phyloP scores from a whole-genome alignment of 139 green algal genomes.

The Gonium pectorale region DNA sequence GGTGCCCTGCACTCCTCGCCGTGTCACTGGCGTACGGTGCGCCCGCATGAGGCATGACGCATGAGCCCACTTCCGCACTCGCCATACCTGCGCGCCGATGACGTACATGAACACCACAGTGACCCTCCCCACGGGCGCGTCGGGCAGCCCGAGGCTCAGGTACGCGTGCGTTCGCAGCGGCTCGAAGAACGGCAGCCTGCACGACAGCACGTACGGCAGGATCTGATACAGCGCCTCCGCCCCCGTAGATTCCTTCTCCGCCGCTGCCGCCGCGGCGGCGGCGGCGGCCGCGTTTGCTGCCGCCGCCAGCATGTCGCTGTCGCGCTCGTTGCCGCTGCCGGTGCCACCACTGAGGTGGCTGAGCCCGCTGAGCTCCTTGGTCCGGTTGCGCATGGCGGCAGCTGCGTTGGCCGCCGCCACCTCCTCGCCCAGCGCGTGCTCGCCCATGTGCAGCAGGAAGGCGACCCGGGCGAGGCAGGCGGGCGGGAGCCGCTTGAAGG shows the following conservation, averaged over 20 bases:
- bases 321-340: no score
- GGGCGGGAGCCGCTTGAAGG: slow-evolving; percentile 23
- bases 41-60: no score
- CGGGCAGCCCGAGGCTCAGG: slow-evolving; percentile 20
- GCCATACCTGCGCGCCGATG: slow-evolving; percentile 1
- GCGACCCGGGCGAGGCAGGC: background rate
- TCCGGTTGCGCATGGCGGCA: no score
- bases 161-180: slow-evolving; percentile 9
- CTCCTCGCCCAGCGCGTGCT: slow-evolving; percentile 28
- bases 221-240: slow-evolving; percentile 31
- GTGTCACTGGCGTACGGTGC: no score
- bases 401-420: no score
- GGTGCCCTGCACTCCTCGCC: no score
- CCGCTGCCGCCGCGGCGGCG: no score
- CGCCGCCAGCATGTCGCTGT: no score
- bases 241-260: background rate
- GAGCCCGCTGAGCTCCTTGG: background rate
- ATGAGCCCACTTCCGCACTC: no score
- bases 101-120: slow-evolving; percentile 51
- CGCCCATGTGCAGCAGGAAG: slow-evolving; percentile 37
- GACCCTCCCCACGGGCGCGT: slow-evolving; percentile 43
- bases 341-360: no score
- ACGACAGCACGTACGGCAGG: slow-evolving; percentile 11
- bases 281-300: no score
- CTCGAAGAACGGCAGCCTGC: background rate